Conservation (phyloP, 768 basidiomycete species). For the Serendipita indica region DNA sequence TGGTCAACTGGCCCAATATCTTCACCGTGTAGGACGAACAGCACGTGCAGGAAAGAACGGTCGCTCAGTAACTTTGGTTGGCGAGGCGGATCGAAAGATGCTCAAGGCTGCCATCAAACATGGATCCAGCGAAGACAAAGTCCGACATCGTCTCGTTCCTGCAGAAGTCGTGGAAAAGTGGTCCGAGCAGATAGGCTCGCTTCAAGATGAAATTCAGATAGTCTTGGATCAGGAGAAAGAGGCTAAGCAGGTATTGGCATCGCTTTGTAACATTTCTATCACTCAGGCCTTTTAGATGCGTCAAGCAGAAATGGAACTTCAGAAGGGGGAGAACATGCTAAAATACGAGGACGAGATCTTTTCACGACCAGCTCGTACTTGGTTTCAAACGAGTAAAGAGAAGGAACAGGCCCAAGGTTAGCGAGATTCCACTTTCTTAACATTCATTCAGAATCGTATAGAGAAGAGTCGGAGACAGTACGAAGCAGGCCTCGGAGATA, state of each 20-base stretch:
- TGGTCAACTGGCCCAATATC: slow-evolving; percentile 76
- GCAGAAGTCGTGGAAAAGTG: slow-evolving; percentile 57
- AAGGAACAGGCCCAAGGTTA: slow-evolving; percentile 67
- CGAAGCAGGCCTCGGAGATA: slow-evolving; percentile 35
- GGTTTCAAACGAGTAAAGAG: slow-evolving; percentile 88
- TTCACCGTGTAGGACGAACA: slow-evolving; percentile 94
- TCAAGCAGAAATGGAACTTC: slow-evolving; percentile 88
- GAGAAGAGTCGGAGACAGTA: slow-evolving; percentile 66
- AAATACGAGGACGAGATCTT: slow-evolving; percentile 88
- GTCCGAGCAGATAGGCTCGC: slow-evolving; percentile 45
- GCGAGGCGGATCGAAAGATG: slow-evolving; percentile 91
- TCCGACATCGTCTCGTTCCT: slow-evolving; percentile 79
- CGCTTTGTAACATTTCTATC: slow-evolving; percentile 6
- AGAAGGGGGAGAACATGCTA: slow-evolving; percentile 89
- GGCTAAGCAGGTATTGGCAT: slow-evolving; percentile 61
- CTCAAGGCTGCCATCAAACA: slow-evolving; percentile 92
- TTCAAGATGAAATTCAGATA: slow-evolving; percentile 64
- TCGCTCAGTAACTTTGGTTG: slow-evolving; percentile 87
- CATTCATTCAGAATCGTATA: slow-evolving; percentile 21
- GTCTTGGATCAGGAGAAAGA: slow-evolving; percentile 86
- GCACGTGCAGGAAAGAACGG: slow-evolving; percentile 89
- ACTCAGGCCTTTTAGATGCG: slow-evolving; percentile 40
- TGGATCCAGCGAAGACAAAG: slow-evolving; percentile 46
- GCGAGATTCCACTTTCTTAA: slow-evolving; percentile 6
- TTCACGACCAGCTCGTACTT: slow-evolving; percentile 87